Evolutionary conservation across 176 grass and related monocot species (phyloP).

Genomic region (Microstegium vimineum): DNA sequence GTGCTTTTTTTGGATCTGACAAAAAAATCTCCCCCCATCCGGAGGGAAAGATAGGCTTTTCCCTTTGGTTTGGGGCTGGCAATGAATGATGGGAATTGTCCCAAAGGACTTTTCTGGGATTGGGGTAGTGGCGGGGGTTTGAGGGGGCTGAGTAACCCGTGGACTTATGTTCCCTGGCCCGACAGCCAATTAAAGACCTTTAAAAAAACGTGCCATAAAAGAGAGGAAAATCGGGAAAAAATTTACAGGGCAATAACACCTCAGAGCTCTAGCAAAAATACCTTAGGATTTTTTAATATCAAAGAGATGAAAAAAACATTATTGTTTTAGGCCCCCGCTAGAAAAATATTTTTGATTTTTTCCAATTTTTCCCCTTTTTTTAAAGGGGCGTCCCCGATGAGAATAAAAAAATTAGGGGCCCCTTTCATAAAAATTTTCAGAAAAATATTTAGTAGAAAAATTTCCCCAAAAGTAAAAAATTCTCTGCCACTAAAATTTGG

Average conservation of each 20-base stretch:
- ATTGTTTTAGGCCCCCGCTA: neutral
- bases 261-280: neutral
- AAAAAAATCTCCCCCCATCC: too few species aligned
- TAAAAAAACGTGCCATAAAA: conserved; percentile 32
- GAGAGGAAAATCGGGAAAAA: conserved; percentile 12
- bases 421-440: neutral
- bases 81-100: conserved; percentile 11
- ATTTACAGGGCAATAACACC: neutral
- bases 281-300: neutral
- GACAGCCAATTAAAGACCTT: conserved; percentile 20
- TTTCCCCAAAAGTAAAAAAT: neutral
- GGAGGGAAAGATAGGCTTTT: conserved; percentile 34
- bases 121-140: too few species aligned
- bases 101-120: too few species aligned
- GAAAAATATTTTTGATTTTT: neutral
- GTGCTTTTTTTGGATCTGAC: conserved; percentile 42
- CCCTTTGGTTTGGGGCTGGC: conserved; percentile 15
- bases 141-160: too few species aligned
- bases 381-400: too few species aligned
- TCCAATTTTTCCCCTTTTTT: neutral
- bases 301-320: neutral
- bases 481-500: neutral
- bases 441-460: neutral
- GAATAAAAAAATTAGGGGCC: too few species aligned
- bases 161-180: too few species aligned